Base-by-base conservation (phyloP, 177 flowering plant species). In the Vitis hybrid region DNA sequence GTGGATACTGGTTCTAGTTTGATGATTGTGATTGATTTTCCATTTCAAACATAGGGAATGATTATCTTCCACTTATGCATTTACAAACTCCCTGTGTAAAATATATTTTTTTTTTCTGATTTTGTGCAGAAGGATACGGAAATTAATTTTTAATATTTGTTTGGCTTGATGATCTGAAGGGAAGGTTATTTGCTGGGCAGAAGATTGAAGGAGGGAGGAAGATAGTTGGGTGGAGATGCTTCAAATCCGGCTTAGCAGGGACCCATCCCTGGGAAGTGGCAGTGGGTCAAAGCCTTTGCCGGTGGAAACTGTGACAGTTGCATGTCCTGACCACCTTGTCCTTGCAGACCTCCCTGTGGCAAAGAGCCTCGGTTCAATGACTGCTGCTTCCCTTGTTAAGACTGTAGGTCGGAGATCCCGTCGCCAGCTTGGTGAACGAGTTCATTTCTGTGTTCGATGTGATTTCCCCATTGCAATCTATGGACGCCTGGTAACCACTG, bases 271-370 rank as follows among this genome's bases (percentile, higher is more conserved):
- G 3, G 97, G 89, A 59, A 74, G 77, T 26, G 86, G 84, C 30
- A 83, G 78, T 45, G 89, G 80, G 6, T 74, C 76, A 3, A 90
- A 87, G 69, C 75, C 87, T 8, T 74, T 70, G 63, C 81, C 86
- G 0, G 82, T 56, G 34, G 97, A 89, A 56, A 82, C 80, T 4
- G 98, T 95, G 70, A 95, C 92, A 21, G 99, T 93, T 34, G 97
- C 99, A 9, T 95, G 98, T 74, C 97, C 97, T 8, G 98, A 93
- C 71, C 98, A 93, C 75, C 92, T 95, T 51, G 85, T 92, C n/a
- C 80, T 95, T 39, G 92, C 99, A 51, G 99, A 95, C 83, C 97
- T 95, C 62, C 97, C 95, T 30, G 99, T 95, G 6, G 98, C 97
- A 1, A 93, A 93, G 84, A 81, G 97, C 75, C 83, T 96, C 51